Conservation (phyloP, 805 yeast genomes). For the Hyphopichia homilentoma region DNA sequence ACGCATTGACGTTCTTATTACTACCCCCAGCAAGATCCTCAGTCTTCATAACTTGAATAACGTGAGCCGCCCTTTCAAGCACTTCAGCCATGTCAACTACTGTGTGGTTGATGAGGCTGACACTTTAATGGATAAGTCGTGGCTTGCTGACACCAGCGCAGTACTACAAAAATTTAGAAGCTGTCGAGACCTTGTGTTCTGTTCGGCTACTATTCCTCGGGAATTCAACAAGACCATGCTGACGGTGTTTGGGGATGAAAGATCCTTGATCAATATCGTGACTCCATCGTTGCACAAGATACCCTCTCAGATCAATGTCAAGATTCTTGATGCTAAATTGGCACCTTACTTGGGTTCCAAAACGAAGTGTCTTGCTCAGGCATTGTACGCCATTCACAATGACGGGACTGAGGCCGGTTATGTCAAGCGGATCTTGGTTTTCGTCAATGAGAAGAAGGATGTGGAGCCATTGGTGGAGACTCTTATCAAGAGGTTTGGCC, state of each 20-base stretch:
- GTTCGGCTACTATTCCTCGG: constrained; percentile 88
- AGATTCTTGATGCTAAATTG: constrained; percentile 69
- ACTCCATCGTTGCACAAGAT: constrained; percentile 82
- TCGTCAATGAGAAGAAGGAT: constrained; percentile 71
- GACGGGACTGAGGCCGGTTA: constrained; percentile 77
- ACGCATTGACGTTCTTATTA: constrained; percentile 73
- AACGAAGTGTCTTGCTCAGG: constrained; percentile 81
- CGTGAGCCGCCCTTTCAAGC: constrained; percentile 27
- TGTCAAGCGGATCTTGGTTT: constrained; percentile 78
- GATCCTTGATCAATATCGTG: constrained; percentile 51
- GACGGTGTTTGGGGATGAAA: constrained; percentile 57
- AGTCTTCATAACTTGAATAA: constrained; percentile 31
- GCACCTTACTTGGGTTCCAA: constrained; percentile 84
- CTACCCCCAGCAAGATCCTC: constrained; percentile 79
- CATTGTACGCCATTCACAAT: constrained; percentile 75
- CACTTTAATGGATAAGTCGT: constrained; percentile 79
- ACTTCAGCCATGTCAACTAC: constrained; percentile 46
- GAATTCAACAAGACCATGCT: constrained; percentile 63
- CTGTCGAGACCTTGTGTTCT: constrained; percentile 63
- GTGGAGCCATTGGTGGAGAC: constrained; percentile 56
- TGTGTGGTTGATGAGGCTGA: constrained; percentile 93
- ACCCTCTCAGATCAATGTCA: constrained; percentile 71
- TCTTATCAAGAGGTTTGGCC: constrained; percentile 39
- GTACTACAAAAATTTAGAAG: constrained; percentile 50
- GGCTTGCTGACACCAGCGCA: constrained; percentile 60